A percentile compares a stretch with the other conserved stretches of the same genome.
These are phyloP conservation scores for Xylaria arbuscula DNA, from an alignment of 2,329 filamentous ascomycete genomes.

Conservation along the genomic window DNA sequence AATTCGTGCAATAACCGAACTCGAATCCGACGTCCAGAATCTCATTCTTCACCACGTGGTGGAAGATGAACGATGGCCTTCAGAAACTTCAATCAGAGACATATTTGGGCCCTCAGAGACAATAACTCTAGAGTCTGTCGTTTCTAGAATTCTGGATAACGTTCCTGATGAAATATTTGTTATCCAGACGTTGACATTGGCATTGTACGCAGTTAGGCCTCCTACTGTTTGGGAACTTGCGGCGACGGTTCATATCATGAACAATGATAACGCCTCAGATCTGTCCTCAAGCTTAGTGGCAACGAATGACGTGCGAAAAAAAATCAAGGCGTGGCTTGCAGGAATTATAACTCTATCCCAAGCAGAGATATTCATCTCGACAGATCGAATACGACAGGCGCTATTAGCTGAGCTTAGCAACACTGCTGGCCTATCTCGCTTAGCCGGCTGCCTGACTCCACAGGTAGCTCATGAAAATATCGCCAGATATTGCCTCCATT, in stretches of 20 bases:
- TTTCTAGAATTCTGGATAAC: not conserved
- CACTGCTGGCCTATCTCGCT: too few species aligned
- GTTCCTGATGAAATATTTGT: not conserved
- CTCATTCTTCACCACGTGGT: not conserved
- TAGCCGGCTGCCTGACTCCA: too few species aligned
- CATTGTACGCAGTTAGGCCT: not conserved
- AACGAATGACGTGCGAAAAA: not conserved
- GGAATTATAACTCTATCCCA: too few species aligned
- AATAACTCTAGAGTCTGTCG: not conserved
- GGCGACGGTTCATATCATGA: not conserved
- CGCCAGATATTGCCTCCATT: too few species aligned
- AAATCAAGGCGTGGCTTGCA: too few species aligned
- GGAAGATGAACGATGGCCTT: not conserved
- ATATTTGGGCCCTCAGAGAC: not conserved
- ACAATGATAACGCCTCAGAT: not conserved
- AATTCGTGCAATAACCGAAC: not conserved
- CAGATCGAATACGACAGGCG: too few species aligned
- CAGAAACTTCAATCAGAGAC: not conserved
- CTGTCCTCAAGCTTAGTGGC: not conserved
- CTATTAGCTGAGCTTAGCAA: too few species aligned
- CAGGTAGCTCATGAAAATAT: too few species aligned
- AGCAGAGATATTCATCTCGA: too few species aligned
- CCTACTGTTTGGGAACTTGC: slow-evolving; percentile 10
- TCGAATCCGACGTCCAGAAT: not conserved
- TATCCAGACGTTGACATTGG: not conserved